Evolutionary conservation across 2,329 filamentous ascomycete species (phyloP).

Genomic region (Fusarium staphyleae): DNA sequence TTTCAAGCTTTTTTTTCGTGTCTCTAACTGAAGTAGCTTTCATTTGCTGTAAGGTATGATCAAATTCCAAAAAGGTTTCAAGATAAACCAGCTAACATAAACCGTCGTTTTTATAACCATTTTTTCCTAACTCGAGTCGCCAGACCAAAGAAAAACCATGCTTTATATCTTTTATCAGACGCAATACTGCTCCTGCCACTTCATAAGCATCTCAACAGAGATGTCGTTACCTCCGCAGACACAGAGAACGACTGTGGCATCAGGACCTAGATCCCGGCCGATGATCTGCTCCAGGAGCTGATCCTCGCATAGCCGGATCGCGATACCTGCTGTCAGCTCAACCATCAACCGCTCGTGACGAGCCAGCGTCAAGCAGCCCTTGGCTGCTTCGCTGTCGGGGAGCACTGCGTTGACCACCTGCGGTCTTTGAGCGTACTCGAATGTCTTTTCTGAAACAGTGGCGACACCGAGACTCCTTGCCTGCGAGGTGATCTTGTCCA

Average conservation of each 20-base stretch:
- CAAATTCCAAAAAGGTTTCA: too few species aligned
- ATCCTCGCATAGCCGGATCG: constrained; percentile 42
- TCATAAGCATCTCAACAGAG: constrained; percentile 43
- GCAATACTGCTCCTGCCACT: constrained; percentile 32
- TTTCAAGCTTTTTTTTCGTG: too few species aligned
- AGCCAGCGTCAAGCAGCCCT: constrained; percentile 39
- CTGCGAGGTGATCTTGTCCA: constrained; percentile 73
- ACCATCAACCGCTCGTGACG: constrained; percentile 44
- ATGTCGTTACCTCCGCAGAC: constrained; percentile 46
- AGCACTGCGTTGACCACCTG: constrained; percentile 40
- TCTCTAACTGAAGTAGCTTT: too few species aligned
- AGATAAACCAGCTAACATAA: too few species aligned
- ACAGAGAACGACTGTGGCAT: constrained; percentile 42
- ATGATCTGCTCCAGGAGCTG: constrained; percentile 28
- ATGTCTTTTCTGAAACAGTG: constrained; percentile 63
- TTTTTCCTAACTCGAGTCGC: too few species aligned
- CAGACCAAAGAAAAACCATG: too few species aligned
- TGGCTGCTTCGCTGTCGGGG: constrained; percentile 40
- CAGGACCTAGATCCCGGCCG: constrained; percentile 30
- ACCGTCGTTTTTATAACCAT: too few species aligned
- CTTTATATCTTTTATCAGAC: constrained; percentile 1
- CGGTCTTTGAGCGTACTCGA: constrained; percentile 41
- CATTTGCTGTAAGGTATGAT: too few species aligned
- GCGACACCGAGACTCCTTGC: constrained; percentile 74
- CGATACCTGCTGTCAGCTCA: constrained; percentile 42